Base-by-base conservation (phyloP, 495 filamentous ascomycete genomes). In the Aspergillus kassunensis region DNA sequence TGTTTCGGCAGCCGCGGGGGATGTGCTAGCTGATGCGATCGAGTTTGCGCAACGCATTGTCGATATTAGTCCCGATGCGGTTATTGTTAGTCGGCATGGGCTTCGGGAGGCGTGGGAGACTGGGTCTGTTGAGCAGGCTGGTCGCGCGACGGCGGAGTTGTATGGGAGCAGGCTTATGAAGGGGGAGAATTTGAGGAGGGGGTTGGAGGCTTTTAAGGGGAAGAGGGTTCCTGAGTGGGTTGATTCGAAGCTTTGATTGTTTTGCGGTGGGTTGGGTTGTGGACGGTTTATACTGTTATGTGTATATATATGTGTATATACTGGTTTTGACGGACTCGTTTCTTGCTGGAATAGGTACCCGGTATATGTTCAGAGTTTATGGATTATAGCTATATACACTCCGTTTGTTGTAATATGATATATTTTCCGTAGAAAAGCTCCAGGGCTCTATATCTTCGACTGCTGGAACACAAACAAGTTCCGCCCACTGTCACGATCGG, bases 111-210 rank as follows among this genome's bases (percentile, higher is more conserved):
- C 78, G 1, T 88, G 83, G 83, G 83, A 87, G 59, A 77, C 74
- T 11, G 59, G 79, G 0, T 79, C 79, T 11, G 81, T 81, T 29
- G 80, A 84, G 59, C 74, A 82, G 61, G 85, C 67, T 23, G 85
- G 81, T 27, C 73, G 76, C 51, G 50, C 75, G 16, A 61, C 83
- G 49, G 64, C 73, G 41, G 72, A 77, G 56, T 77, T 79, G 8
- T 72, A 79, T 74, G 83, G 73, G 58, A 65, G 53, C 36, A 59
- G 65, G 59, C 70, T 93, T 50, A 67, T 81, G 33, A 68, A 57
- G 16, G 87, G 84, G 6, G 83, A 88, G 64, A 92, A 92, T 69
- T 82, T 87, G 59, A 77, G 67, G 57, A 87, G 90, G 68, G 89
- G 88, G 0, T 69, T 92, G 34, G 75, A 62, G 69, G 85, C 85